These are phyloP conservation scores for Triticum monococcum DNA, from an alignment of 176 grass and related monocot genomes.

Conservation along the genomic window DNA sequence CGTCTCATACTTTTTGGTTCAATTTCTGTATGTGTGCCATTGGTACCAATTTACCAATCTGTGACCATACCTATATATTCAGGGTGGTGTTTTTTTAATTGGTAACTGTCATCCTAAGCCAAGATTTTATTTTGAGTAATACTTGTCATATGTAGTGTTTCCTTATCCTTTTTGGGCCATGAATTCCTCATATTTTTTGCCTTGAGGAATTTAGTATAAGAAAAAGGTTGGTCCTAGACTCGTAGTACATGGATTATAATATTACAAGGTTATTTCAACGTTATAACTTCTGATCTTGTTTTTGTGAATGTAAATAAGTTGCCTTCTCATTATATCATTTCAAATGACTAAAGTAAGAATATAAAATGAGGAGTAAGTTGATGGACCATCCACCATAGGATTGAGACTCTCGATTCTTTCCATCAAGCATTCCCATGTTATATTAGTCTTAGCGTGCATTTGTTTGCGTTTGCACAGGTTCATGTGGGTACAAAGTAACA, in stretches of 20 bases:
- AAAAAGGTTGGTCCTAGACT: background rate
- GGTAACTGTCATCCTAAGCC: background rate
- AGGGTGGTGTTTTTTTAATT: background rate
- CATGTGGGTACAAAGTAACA: background rate
- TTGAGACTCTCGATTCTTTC: background rate
- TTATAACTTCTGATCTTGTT: no score
- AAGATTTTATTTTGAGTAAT: background rate
- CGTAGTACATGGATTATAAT: background rate
- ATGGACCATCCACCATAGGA: background rate
- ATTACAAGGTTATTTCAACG: background rate
- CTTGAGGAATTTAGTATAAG: no score
- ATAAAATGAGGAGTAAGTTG: background rate
- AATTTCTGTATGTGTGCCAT: background rate
- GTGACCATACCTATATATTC: background rate
- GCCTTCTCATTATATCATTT: no score
- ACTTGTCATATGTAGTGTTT: background rate
- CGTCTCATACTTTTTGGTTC: background rate
- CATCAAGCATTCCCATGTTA: background rate
- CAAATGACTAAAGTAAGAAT: background rate
- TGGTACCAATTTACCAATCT: background rate
- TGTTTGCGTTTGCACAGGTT: background rate
- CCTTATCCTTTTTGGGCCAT: no score
- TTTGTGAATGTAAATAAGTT: no score
- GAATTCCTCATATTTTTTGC: background rate
- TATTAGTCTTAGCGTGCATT: background rate